Base-by-base conservation (phyloP, 495 filamentous ascomycete genomes). In the Aspergillus steynii region DNA sequence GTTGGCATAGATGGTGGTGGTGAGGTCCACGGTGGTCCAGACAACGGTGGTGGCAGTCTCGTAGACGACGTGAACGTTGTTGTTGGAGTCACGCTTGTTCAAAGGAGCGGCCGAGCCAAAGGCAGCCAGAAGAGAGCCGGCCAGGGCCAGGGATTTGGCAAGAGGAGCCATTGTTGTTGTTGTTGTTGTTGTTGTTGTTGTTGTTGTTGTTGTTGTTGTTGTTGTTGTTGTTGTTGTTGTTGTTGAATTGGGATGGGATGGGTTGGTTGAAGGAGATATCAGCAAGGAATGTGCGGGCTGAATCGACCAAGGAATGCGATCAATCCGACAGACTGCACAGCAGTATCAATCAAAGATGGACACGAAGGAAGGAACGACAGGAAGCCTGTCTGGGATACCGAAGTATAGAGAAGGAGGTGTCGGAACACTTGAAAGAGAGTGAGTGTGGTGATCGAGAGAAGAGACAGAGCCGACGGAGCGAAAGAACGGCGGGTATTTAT, bases 21-120 rank as follows among this genome's bases (percentile, higher is more conserved):
- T 80, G 56, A 78, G 62, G 59, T 78, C 76, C 56, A 80, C 62
- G 46, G 77, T 80, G 57, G 72, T 76, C 71, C 73, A 76, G 55
- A 66, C 63, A 51, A 67, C 58, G 26, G 58, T 56, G 55, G 71
- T 74, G 50, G 60, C 53, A 45, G 70, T 72, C 61, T 68, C 56
- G 53, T 58, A 67, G 61, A 74, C 76, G 29, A 75, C 57, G 45
- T 73, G 71, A 25, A 72, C 62, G 37, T 65, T 71, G 60, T 76
- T 75, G 74, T 76, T 77, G 47, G 71, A 61, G 37, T 64, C 73
- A 58, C 77, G 77, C 75, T 77, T 78, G 47, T 76, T 65, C 25
- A 75, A 55, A 37, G 77, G 77, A 57, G 69, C 73, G 47, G 78
- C 70, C 26, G 72, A 63, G 63, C 67, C 65, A 54, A 74, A 47